Base-by-base conservation (phyloP, 2,329 filamentous ascomycete species). In the Pseudogymnoascus sp. region DNA sequence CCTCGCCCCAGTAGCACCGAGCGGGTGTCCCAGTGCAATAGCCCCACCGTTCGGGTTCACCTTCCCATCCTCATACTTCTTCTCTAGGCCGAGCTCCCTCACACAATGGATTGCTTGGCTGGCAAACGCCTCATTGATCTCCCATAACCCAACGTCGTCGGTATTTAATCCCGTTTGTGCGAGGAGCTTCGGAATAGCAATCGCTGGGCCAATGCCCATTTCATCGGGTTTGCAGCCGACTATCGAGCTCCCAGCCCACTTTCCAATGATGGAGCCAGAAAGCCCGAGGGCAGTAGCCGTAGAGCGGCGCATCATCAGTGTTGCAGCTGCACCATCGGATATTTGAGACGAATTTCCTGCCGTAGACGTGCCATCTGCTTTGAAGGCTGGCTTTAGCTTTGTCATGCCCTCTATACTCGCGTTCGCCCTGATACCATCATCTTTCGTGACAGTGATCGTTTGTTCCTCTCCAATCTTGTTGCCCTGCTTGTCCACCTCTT, bases 11-110 rank as follows among this genome's bases (percentile, higher is more conserved):
- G 92, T 97, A 33, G 92, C 92, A 54, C 93, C 92, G 1, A 97
- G 81, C 5, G 92, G 92, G 73, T 97, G 93, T 1, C 93, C 93
- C 22, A 97, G 77, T n/a, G 93, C 92, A 73, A 97, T 96, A 2
- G 92, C 93, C 33, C 93, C 92, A 63, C 93, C 93, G 69, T 95
- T 92, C 0, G 91, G 91, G 75, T 97, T 97, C 16, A 97, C 88
- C 75, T 83, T 87, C 6, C 83, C 84, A 61, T 83, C 75, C 67
- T 86, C 81, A 76, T 79, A 85, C 66, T 70, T 83, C 69, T 76
- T 72, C 72, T 86, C 86, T 18, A 93, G 76, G 0, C 86, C 88
- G 9, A 94, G 71, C 69, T 85, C 81, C 63, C 90, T 78, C 50
- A 93, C 76, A 68, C 88, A 92, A 75, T 96, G 81, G 4, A 88